These are phyloP conservation scores for Zizania latifolia DNA, from an alignment of 176 grass and related monocot genomes.

Conservation along the genomic window DNA sequence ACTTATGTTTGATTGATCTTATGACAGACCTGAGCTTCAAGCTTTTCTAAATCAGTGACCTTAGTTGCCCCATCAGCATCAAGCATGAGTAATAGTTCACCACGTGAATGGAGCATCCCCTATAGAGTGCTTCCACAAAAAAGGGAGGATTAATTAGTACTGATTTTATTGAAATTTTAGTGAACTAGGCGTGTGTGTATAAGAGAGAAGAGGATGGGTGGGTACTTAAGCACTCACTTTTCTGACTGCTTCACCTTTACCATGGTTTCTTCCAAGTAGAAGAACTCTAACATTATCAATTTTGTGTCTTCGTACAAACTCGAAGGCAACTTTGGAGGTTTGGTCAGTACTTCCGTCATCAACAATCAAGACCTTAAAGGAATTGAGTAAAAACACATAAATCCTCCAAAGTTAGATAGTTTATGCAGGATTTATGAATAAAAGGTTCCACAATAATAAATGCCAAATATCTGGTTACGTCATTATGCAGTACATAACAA, in stretches of 20 bases:
- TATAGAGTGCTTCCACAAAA: slow-evolving; percentile 59
- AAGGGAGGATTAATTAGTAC: slow-evolving; percentile 37
- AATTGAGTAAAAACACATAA: neutral
- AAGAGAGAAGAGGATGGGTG: neutral
- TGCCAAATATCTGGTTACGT: neutral
- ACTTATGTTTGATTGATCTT: slow-evolving; percentile 3
- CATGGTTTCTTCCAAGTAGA: slow-evolving; percentile 86
- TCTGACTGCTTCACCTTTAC: slow-evolving; percentile 97
- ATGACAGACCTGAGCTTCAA: slow-evolving; percentile 70
- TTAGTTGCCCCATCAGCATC: slow-evolving; percentile 96
- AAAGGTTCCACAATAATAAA: neutral
- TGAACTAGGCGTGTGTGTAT: neutral
- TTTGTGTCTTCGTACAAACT: slow-evolving; percentile 59
- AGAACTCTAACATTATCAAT: slow-evolving; percentile 95
- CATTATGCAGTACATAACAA: neutral
- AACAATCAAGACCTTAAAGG: slow-evolving; percentile 75
- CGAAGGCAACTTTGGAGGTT: slow-evolving; percentile 79
- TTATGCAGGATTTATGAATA: neutral
- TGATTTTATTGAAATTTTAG: neutral
- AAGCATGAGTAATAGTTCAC: slow-evolving; percentile 91
- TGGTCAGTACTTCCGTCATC: slow-evolving; percentile 85
- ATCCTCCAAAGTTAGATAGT: neutral
- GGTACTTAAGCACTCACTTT: slow-evolving; percentile 59
- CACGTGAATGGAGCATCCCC: slow-evolving; percentile 97
- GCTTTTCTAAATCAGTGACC: slow-evolving; percentile 88